Percentiles rank a stretch among this genome's conserved stretches.
Evolutionary conservation across 192 early-diverging fungal species (phyloP).

Genomic region (Phlyctochytrium arcticum): DNA sequence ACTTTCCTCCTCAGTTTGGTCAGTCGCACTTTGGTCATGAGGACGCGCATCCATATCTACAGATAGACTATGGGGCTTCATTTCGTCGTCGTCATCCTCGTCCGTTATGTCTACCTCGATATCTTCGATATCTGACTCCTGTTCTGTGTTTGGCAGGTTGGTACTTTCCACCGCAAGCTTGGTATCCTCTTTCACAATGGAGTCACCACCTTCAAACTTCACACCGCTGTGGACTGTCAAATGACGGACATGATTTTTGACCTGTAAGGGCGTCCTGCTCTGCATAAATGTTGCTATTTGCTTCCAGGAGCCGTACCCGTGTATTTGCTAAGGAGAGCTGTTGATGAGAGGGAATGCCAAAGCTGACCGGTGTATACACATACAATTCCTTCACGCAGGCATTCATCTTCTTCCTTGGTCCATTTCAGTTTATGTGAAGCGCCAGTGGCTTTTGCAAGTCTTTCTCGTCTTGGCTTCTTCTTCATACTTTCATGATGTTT

Average conservation of each 20-base stretch:
- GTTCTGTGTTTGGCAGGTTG: too few relatives aligned
- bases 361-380: neutral
- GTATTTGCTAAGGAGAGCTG: slow-evolving; percentile 22
- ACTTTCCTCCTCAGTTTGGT: too few relatives aligned
- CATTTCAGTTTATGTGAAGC: slow-evolving; percentile 45
- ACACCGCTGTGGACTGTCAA: slow-evolving; percentile 22
- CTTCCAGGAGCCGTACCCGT: slow-evolving; percentile 59
- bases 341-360: neutral
- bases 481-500: too few relatives aligned
- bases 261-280: slow-evolving; percentile 54
- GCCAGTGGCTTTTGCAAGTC: neutral
- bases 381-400: slow-evolving; percentile 43
- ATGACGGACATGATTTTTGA: slow-evolving; percentile 62
- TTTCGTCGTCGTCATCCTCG: neutral
- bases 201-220: slow-evolving; percentile 36
- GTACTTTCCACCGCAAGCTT: neutral
- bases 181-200: neutral
- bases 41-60: too few relatives aligned
- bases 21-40: too few relatives aligned
- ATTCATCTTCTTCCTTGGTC: slow-evolving; percentile 55
- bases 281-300: slow-evolving; percentile 44
- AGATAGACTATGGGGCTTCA: too few relatives aligned
- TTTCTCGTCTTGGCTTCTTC: neutral
- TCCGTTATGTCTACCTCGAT: neutral
- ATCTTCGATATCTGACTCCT: neutral